Evolutionary conservation across 345 rosid species (phyloP), one percentile per base, ranked within the genome.

Genomic region (Crucihimalaya himalaica): DNA sequence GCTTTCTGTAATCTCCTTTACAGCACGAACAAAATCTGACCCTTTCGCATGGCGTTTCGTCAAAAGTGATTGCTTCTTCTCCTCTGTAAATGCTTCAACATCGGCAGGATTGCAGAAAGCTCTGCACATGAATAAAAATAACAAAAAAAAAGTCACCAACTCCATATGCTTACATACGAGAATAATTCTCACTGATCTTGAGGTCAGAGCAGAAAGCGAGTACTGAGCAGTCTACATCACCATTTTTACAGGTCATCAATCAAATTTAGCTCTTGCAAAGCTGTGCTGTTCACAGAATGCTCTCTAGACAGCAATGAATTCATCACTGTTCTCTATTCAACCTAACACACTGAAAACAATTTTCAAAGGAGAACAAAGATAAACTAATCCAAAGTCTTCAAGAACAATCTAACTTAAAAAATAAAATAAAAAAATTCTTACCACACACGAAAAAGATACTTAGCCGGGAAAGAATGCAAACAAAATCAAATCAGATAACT

Each of bases 21-120:
- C 92, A 35, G 99, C 97, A 72, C 96, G 96, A 68, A 90, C 87
- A 84, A 88, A 95, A 87, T 95, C 99, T 56, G 97, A 86, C 72
- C 99, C 96, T 81, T 83, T 92, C 6, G 92, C 95, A 67, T 90
- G 97, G 53, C 93, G 92, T 80, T 90, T 95, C 9, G 70, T 70
- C 79, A 88, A 71, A 79, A 95, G 97, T 51, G 92, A 84, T 78
- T 90, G 91, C 78, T 92, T 95, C 79, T 88, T 95, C 81, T 95
- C 99, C 78, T 95, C 99, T 9, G 99, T 88, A 85, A 95, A 95
- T 69, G 96, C 82, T 85, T 95, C 99, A 50, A 95, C 90, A 77
- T 95, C 99, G 59, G 84, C 91, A 45, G 88, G 97, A 67, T 85
- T 87, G 86, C 99, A 95, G 86, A 95, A 90, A 51, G 97, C 97